phyloP scores from a whole-genome alignment of 495 filamentous ascomycete species.

The Lineolata rhizophorae region DNA sequence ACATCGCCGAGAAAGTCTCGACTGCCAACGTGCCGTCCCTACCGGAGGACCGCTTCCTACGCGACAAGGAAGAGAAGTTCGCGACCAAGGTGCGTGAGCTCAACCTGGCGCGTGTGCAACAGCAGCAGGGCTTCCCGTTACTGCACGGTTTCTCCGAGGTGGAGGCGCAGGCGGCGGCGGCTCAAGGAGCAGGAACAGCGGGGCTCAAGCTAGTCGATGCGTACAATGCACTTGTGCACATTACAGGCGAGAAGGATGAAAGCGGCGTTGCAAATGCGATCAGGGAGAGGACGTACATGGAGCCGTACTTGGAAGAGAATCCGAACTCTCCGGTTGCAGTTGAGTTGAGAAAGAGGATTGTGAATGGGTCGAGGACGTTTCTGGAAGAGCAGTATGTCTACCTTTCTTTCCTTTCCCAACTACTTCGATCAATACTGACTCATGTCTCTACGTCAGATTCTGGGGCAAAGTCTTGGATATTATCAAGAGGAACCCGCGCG shows the following conservation, averaged over 20 bases:
- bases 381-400: constrained; percentile 39
- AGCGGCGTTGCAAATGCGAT: constrained; percentile 30
- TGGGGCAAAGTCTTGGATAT: constrained; percentile 48
- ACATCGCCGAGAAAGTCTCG: constrained; percentile 33
- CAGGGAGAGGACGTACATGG: constrained; percentile 54
- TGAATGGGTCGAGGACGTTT: constrained; percentile 52
- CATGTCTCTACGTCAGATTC: constrained; percentile 24
- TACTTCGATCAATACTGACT: neutral
- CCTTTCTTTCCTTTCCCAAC: too few species aligned
- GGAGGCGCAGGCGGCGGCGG: constrained; percentile 40
- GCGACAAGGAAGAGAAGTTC: constrained; percentile 62
- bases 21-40: constrained; percentile 19
- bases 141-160: constrained; percentile 49
- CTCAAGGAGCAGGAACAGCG: too few species aligned
- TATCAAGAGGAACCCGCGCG: constrained; percentile 60
- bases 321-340: constrained; percentile 36
- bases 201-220: constrained; percentile 53
- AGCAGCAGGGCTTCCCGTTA: constrained; percentile 37
- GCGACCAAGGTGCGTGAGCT: constrained; percentile 54
- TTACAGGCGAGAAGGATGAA: constrained; percentile 42
- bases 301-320: constrained; percentile 48
- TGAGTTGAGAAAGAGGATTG: constrained; percentile 48
- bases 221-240: constrained; percentile 53
- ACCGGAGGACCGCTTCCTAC: constrained; percentile 45
- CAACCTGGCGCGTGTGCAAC: constrained; percentile 44